Conservation (phyloP, 2,329 filamentous ascomycete species). For the Talaromyces sp. region DNA sequence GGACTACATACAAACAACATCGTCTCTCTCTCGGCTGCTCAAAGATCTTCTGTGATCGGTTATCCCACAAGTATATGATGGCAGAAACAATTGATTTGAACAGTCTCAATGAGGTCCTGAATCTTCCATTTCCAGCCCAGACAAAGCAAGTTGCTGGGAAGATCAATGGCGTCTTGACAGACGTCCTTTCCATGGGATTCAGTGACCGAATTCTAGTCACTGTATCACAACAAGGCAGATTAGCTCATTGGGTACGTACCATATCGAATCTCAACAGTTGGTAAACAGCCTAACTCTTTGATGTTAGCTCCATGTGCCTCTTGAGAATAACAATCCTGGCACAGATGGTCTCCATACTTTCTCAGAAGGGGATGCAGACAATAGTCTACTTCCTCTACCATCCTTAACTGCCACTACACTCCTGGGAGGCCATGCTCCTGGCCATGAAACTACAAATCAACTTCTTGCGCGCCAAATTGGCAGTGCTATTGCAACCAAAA, state of each 20-base stretch:
- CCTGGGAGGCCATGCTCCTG: constrained; percentile 72
- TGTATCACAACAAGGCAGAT: constrained; percentile 73
- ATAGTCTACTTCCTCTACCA: constrained; percentile 65
- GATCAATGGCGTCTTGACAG: constrained; percentile 65
- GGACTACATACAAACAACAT: background rate
- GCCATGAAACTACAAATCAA: constrained; percentile 78
- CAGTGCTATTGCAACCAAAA: constrained; percentile 66
- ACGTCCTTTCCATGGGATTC: constrained; percentile 69
- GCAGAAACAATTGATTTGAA: constrained; percentile 22
- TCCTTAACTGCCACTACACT: constrained; percentile 83
- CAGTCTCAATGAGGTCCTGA: constrained; percentile 38
- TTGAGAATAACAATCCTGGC: constrained; percentile 32
- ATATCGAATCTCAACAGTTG: background rate
- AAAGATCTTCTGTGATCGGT: background rate
- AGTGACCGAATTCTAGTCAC: constrained; percentile 88
- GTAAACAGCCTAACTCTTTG: background rate
- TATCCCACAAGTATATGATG: too few species aligned
- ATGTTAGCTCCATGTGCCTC: constrained; percentile 28
- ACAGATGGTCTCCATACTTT: constrained; percentile 36
- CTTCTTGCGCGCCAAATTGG: constrained; percentile 86
- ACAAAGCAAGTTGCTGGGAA: constrained; percentile 56
- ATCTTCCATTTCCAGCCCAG: constrained; percentile 62
- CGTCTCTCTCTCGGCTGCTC: background rate
- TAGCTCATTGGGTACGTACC: constrained; percentile 80
- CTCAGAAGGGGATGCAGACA: constrained; percentile 40